A percentile compares a stretch with the other conserved stretches of the same genome.
These are phyloP conservation scores for Pichia phayaonensis DNA, from an alignment of 805 yeast genomes.

Conservation along the genomic window DNA sequence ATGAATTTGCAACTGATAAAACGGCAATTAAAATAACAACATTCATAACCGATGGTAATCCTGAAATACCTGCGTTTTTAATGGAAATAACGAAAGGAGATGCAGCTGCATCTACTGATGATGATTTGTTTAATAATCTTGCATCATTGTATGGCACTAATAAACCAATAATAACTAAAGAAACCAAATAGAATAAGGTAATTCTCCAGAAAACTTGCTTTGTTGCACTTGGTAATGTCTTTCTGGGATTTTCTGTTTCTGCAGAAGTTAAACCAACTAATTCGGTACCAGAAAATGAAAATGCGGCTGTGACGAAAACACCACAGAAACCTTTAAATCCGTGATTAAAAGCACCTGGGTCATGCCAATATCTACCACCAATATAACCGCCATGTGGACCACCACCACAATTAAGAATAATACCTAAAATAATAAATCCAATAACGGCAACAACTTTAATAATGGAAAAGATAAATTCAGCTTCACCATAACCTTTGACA, in stretches of 20 bases:
- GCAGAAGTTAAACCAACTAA: constrained; percentile 55
- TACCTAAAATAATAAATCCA: constrained; percentile 48
- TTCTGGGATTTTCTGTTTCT: constrained; percentile 51
- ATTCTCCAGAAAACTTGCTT: constrained; percentile 58
- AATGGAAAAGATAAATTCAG: constrained; percentile 47
- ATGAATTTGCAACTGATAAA: constrained; percentile 69
- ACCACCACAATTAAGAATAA: constrained; percentile 52
- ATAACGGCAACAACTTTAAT: constrained; percentile 47
- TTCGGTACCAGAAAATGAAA: constrained; percentile 60
- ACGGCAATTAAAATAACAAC: constrained; percentile 69
- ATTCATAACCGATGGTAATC: constrained; percentile 65
- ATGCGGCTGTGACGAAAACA: constrained; percentile 52
- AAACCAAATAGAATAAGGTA: constrained; percentile 43
- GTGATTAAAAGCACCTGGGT: constrained; percentile 45
- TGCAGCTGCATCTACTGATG: constrained; percentile 46
- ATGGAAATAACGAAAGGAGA: constrained; percentile 77
- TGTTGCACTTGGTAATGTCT: constrained; percentile 51
- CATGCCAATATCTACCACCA: constrained; percentile 51
- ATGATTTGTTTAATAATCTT: constrained; percentile 35
- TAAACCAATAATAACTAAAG: constrained; percentile 42
- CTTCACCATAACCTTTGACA: constrained; percentile 59
- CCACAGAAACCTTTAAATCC: constrained; percentile 54
- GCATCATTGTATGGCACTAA: constrained; percentile 48
- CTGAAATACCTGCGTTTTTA: constrained; percentile 50
- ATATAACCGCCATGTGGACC: constrained; percentile 50